Conservation (phyloP, 2,329 filamentous ascomycete genomes). For the Penicillium digitatum region DNA sequence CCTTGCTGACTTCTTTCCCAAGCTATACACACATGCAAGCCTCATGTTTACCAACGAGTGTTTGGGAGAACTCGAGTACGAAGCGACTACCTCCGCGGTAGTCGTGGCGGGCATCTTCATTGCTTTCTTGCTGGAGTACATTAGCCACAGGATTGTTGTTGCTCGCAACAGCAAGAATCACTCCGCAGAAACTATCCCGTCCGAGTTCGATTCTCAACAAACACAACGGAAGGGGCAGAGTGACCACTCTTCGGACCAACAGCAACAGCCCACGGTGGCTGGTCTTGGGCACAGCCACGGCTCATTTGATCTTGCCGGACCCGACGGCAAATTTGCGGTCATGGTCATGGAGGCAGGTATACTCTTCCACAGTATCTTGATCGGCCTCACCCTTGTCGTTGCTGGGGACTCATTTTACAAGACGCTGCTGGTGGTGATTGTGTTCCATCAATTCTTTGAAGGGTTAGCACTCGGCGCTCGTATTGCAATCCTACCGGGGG, state of each 20-base stretch:
- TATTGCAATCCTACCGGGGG: slow-evolving; percentile 56
- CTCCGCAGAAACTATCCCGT: slow-evolving; percentile 5
- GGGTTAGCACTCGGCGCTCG: slow-evolving; percentile 69
- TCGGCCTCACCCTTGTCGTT: slow-evolving; percentile 47
- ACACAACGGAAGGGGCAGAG: slow-evolving; percentile 1
- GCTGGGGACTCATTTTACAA: slow-evolving; percentile 51
- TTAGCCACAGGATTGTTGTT: slow-evolving; percentile 57
- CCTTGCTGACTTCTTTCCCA: slow-evolving; percentile 1
- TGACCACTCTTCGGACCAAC: slow-evolving; percentile 2
- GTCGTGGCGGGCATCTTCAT: slow-evolving; percentile 71
- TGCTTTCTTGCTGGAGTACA: slow-evolving; percentile 67
- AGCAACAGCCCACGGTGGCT: slow-evolving; percentile 15
- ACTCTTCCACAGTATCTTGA: slow-evolving; percentile 65
- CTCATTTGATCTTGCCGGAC: slow-evolving; percentile 27
- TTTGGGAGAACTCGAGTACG: slow-evolving; percentile 62
- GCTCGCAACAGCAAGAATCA: slow-evolving; percentile 16
- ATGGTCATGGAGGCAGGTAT: slow-evolving; percentile 68
- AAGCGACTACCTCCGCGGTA: slow-evolving; percentile 65
- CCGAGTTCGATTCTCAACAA: slow-evolving; percentile 4
- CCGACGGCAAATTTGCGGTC: slow-evolving; percentile 57
- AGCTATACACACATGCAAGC: slow-evolving; percentile 68
- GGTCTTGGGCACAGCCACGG: slow-evolving; percentile 36
- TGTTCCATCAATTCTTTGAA: slow-evolving; percentile 77
- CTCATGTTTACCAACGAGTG: slow-evolving; percentile 71
- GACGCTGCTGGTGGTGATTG: slow-evolving; percentile 58